A percentile compares a stretch with the other conserved stretches of the same genome.
These are phyloP conservation scores for Bruguiera hainesii DNA, from an alignment of 441 rosid species.

Conservation along the genomic window DNA sequence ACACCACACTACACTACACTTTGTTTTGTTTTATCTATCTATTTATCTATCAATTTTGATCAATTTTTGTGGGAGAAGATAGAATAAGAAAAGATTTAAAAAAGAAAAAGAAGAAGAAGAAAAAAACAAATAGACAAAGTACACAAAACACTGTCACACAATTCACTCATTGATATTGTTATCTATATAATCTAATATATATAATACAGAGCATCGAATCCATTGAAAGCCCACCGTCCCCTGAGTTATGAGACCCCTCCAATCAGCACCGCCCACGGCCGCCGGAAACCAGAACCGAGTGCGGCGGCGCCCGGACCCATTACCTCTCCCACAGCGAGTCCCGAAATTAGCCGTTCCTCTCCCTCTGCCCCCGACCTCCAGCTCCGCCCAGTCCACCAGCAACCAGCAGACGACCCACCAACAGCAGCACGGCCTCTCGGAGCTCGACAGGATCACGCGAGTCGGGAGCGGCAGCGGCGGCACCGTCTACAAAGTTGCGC, in stretches of 20 bases:
- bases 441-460: constrained; percentile 57
- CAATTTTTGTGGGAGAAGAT: too few species aligned
- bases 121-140: too few species aligned
- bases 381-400: constrained; percentile 11
- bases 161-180: too few species aligned
- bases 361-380: constrained; percentile 40
- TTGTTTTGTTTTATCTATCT: too few species aligned
- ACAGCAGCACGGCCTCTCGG: constrained; percentile 33
- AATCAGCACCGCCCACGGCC: not conserved
- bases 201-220: too few species aligned
- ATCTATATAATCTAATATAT: too few species aligned
- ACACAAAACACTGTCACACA: too few species aligned
- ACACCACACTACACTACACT: too few species aligned
- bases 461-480: constrained; percentile 92
- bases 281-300: constrained; percentile 27
- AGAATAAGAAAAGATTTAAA: too few species aligned
- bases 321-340: constrained; percentile 80
- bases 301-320: constrained; percentile 62
- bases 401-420: not conserved
- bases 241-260: not conserved
- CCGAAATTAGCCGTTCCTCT: constrained; percentile 65
- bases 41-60: too few species aligned
- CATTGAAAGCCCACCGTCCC: too few species aligned
- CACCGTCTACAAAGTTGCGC: constrained; percentile 79
- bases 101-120: too few species aligned